Conservation (phyloP, 2,329 filamentous ascomycete species). For the Botrytis hyacinthi region DNA sequence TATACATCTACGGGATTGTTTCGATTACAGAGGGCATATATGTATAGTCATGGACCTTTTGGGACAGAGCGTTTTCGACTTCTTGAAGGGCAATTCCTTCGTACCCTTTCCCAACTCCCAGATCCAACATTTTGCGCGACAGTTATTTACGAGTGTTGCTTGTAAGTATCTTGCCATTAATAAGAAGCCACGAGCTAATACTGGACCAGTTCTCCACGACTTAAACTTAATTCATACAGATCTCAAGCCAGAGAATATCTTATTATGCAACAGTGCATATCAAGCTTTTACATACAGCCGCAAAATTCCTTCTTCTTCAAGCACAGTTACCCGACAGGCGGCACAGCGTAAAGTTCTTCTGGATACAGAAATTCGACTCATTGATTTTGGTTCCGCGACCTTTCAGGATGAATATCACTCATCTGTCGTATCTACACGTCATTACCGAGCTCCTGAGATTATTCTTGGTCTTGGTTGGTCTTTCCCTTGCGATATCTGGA, state of each 20-base stretch:
- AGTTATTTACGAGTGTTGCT: slow-evolving; percentile 96
- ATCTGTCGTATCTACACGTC: slow-evolving; percentile 67
- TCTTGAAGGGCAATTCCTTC: slow-evolving; percentile 91
- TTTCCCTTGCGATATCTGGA: slow-evolving; percentile 71
- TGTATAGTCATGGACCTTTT: slow-evolving; percentile 78
- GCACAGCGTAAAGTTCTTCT: slow-evolving; percentile 63
- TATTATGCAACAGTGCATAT: slow-evolving; percentile 63
- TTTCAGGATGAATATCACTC: slow-evolving; percentile 74
- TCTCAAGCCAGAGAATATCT: slow-evolving; percentile 68
- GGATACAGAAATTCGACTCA: slow-evolving; percentile 67
- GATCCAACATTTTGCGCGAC: slow-evolving; percentile 93
- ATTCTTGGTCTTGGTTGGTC: slow-evolving; percentile 70
- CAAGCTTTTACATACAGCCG: slow-evolving; percentile 71
- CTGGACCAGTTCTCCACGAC: slow-evolving; percentile 77
- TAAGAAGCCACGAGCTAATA: slow-evolving; percentile 23
- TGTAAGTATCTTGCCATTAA: slow-evolving; percentile 61
- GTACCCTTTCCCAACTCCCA: slow-evolving; percentile 98
- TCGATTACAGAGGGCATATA: slow-evolving; percentile 96
- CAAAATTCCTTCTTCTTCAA: slow-evolving; percentile 65
- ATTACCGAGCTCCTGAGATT: slow-evolving; percentile 69
- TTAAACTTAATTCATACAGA: slow-evolving; percentile 95
- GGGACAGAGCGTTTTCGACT: slow-evolving; percentile 97
- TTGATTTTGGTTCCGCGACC: slow-evolving; percentile 70
- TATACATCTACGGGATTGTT: slow-evolving; percentile 94
- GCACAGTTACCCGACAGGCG: slow-evolving; percentile 57